Conservation (phyloP, 129 eudicot genomes). For the Helianthus annuus region HanXRQr2.0-SUNRISE NC_035435.2:65699036-65699535, state of each 20-base stretch:
- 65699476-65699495: slow-evolving; percentile 59
- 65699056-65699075: too few relatives aligned
- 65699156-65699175: slow-evolving; percentile 94
- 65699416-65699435: slow-evolving; percentile 92
- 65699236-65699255: slow-evolving; percentile 93
- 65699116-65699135: background rate
- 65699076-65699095: too few relatives aligned
- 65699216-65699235: slow-evolving; percentile 92
- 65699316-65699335: background rate
- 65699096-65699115: background rate
- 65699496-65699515: slow-evolving; percentile 72
- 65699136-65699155: slow-evolving; percentile 7
- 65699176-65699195: slow-evolving; percentile 98
- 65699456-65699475: slow-evolving; percentile 78
- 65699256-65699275: slow-evolving; percentile 95
- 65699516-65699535: slow-evolving; percentile 75
- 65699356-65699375: slow-evolving; percentile 24
- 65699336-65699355: background rate
- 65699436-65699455: slow-evolving; percentile 75
- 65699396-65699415: slow-evolving; percentile 94
- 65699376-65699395: slow-evolving; percentile 77
- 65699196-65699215: slow-evolving; percentile 99
- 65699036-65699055: too few relatives aligned
- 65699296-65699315: background rate
- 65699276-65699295: slow-evolving; percentile 36